These are phyloP conservation scores for Penicillium sclerotigenum DNA, from an alignment of 2,329 filamentous ascomycete genomes.

Conservation along the genomic window DNA sequence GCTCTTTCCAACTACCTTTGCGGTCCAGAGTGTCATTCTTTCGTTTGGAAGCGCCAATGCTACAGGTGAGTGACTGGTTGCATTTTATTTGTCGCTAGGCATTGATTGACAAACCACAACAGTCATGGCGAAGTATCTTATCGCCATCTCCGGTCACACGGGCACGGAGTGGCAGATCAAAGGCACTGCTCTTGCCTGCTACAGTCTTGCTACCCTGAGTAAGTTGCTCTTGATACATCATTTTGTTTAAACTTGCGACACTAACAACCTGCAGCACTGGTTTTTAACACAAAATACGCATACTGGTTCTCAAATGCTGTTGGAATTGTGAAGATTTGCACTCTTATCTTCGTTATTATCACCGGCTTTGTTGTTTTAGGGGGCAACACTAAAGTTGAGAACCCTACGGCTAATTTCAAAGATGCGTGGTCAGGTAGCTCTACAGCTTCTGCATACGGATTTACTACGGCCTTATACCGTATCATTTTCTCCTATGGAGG, in stretches of 20 bases:
- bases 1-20: slow-evolving; percentile 62
- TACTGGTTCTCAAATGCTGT: slow-evolving; percentile 56
- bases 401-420: slow-evolving; percentile 54
- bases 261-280: slow-evolving; percentile 34
- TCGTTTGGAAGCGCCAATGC: slow-evolving; percentile 65
- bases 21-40: slow-evolving; percentile 60
- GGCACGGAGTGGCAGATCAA: slow-evolving; percentile 63
- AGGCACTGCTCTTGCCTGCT: slow-evolving; percentile 62
- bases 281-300: slow-evolving; percentile 57
- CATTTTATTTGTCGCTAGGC: neutral
- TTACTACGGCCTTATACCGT: slow-evolving; percentile 57
- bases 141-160: slow-evolving; percentile 50
- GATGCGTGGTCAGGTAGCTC: slow-evolving; percentile 53
- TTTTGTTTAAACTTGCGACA: neutral
- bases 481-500: slow-evolving; percentile 59
- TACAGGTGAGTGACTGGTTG: slow-evolving; percentile 36
- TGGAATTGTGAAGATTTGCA: slow-evolving; percentile 58
- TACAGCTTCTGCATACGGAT: slow-evolving; percentile 43
- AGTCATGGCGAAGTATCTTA: slow-evolving; percentile 61
- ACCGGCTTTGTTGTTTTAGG: slow-evolving; percentile 62
- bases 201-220: slow-evolving; percentile 57
- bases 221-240: slow-evolving; percentile 23
- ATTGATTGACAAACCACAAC: neutral
- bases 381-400: slow-evolving; percentile 49
- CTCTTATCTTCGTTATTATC: slow-evolving; percentile 59